A percentile compares a stretch with the other conserved stretches of the same genome.
Evolutionary conservation across 192 early-diverging fungal species (phyloP).

Genomic region (Chytriomyces hyalinus): DNA sequence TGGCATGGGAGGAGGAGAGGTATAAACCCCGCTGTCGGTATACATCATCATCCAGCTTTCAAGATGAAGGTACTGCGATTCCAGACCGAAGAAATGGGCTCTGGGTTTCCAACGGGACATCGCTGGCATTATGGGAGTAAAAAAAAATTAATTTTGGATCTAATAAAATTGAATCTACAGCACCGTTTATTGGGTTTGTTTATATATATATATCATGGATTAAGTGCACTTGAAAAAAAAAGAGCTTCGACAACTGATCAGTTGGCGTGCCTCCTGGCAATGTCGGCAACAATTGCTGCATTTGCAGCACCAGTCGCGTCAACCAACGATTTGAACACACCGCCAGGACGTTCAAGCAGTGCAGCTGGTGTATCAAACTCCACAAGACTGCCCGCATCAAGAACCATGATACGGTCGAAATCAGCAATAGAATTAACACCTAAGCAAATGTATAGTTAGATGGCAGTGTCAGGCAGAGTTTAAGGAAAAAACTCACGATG

Average conservation of each 20-base stretch:
- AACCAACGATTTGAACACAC: conserved; percentile 61
- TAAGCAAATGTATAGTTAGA: conserved; percentile 43
- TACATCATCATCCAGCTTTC: no score
- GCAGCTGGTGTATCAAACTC: conserved; percentile 78
- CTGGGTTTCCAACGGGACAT: no score
- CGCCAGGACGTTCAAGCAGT: conserved; percentile 40
- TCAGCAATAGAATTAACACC: conserved; percentile 80
- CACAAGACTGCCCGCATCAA: conserved; percentile 72
- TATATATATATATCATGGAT: no score
- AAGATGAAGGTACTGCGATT: no score
- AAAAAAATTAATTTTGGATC: no score
- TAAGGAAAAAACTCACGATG: conserved; percentile 61
- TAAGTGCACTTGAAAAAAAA: no score
- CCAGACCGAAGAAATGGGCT: no score
- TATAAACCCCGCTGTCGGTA: no score
- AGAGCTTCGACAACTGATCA: not conserved
- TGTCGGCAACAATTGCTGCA: conserved; percentile 23
- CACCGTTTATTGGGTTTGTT: no score
- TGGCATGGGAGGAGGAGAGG: no score
- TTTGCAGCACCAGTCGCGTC: conserved; percentile 67
- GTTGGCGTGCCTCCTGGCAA: conserved; percentile 23
- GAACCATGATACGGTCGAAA: conserved; percentile 80
- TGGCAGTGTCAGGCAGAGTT: conserved; percentile 47
- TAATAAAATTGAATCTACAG: no score
- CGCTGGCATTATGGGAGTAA: no score